Conservation (phyloP, 371 early-diverging fungal species). For the Parasitella parasitica region DNA sequence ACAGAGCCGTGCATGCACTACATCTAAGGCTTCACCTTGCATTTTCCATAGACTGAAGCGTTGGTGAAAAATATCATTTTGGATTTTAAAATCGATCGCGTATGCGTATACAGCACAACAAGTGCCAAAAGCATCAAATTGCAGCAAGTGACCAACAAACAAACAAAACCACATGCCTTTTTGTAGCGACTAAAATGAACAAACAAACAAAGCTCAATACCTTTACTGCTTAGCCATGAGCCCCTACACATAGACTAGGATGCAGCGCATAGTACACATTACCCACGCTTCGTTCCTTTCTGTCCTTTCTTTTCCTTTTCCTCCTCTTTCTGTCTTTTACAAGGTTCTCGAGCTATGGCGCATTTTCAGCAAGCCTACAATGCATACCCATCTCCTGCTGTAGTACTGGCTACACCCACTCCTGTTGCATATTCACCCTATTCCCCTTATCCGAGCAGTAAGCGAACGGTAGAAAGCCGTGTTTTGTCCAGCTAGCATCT, state of each 20-base stretch:
- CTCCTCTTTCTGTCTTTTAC: background rate
- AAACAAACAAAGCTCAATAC: background rate
- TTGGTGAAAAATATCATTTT: too few species aligned
- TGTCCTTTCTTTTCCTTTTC: background rate
- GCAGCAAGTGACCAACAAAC: background rate
- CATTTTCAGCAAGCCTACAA: background rate
- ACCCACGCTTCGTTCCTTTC: background rate
- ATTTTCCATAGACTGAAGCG: too few species aligned
- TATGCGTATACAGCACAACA: too few species aligned
- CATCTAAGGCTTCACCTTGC: too few species aligned
- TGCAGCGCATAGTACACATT: too few species aligned
- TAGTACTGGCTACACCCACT: background rate
- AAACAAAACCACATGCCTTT: background rate
- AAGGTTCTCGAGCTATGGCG: background rate
- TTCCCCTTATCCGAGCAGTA: background rate
- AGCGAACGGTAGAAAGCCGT: background rate
- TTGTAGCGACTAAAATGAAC: background rate
- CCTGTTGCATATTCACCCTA: background rate
- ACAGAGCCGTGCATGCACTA: too few species aligned
- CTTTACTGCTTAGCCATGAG: background rate
- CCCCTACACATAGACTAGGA: background rate
- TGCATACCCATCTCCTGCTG: background rate
- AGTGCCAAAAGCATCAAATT: background rate
- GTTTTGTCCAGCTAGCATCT: background rate
- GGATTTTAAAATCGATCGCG: too few species aligned